Percentiles rank a stretch among this genome's conserved stretches.
These are phyloP conservation scores for Jasminum sambac DNA, from an alignment of 257 asterid species.

Conservation along the genomic window DNA sequence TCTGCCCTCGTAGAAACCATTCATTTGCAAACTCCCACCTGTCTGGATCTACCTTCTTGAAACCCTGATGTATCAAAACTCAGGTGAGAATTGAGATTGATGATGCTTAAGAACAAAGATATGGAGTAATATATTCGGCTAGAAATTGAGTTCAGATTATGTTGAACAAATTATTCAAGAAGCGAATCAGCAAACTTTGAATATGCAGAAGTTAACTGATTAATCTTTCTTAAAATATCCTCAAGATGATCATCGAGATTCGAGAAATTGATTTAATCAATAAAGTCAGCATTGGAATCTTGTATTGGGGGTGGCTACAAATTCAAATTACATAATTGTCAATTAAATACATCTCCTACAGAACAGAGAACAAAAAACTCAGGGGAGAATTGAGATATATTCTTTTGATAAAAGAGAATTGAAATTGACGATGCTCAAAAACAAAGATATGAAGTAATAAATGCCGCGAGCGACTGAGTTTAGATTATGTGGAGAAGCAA, in stretches of 20 bases:
- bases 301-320: too few species aligned
- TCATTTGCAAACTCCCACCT: slow-evolving; percentile 56
- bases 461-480: not conserved
- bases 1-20: slow-evolving; percentile 49
- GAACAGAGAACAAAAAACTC: too few species aligned
- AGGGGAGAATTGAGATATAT: not conserved
- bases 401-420: too few species aligned
- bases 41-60: slow-evolving; percentile 52
- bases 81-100: not conserved
- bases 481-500: not conserved
- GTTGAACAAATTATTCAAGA: not conserved
- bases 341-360: too few species aligned
- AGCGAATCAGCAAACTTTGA: not conserved
- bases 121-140: not conserved
- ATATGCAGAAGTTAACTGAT: not conserved
- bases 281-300: too few species aligned
- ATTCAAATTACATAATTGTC: too few species aligned
- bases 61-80: slow-evolving; percentile 36
- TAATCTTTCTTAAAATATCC: not conserved
- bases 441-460: not conserved
- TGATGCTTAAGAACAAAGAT: not conserved
- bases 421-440: not conserved
- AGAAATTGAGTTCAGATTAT: not conserved
- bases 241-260: not conserved
- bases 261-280: not conserved